Evolutionary conservation across 495 filamentous ascomycete species (phyloP).

Genomic region (Neurospora intermedia): DNA sequence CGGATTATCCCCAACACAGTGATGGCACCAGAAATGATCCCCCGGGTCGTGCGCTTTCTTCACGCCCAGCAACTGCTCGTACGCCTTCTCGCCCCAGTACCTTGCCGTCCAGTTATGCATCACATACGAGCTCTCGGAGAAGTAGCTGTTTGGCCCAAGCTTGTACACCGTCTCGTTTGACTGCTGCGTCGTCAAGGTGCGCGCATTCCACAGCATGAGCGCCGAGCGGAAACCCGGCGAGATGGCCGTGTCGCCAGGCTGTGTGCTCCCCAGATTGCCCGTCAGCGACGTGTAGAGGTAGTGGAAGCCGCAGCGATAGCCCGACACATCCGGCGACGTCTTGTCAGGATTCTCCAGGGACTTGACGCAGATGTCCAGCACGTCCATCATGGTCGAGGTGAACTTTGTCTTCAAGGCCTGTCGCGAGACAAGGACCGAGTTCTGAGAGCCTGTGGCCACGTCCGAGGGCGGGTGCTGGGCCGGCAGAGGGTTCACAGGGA

Average conservation of each 20-base stretch:
- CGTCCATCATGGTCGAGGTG: conserved; percentile 1
- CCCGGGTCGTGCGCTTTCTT: not conserved
- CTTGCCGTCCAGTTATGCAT: not conserved
- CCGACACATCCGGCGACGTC: not conserved
- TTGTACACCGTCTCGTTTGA: not conserved
- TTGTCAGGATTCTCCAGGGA: not conserved
- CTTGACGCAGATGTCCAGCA: conserved; percentile 1
- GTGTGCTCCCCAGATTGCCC: conserved; percentile 1
- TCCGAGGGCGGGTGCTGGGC: not conserved
- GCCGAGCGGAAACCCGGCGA: not conserved
- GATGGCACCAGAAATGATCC: not conserved
- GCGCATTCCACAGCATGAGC: not conserved
- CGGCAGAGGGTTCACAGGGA: not conserved
- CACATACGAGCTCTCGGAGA: not conserved
- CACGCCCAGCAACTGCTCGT: not conserved
- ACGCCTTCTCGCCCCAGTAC: not conserved
- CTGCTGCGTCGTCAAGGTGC: not conserved
- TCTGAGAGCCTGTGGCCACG: not conserved
- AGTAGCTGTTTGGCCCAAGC: not conserved
- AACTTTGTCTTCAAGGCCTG: not conserved
- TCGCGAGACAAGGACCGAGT: conserved; percentile 2
- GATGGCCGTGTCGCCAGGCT: not conserved
- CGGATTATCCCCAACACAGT: not conserved
- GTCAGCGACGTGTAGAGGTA: conserved; percentile 3
- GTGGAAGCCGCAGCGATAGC: not conserved